phyloP scores from a whole-genome alignment of 768 basidiomycete species.

The Kwoniella mangroviensis region DNA sequence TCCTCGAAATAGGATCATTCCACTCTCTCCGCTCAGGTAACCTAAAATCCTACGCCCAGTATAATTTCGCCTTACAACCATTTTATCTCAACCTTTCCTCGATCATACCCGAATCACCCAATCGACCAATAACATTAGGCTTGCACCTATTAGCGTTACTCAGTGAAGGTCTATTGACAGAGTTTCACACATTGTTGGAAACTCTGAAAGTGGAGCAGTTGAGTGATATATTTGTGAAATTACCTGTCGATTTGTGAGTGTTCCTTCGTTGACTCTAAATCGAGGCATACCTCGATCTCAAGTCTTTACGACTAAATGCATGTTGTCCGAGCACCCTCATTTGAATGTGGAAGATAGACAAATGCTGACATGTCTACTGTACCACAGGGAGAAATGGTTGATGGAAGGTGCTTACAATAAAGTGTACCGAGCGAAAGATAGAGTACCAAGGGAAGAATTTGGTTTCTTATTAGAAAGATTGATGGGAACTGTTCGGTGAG shows the following conservation, averaged over 20 bases:
- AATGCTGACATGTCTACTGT: constrained; percentile 10
- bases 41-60: constrained; percentile 91
- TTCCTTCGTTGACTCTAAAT: too few species aligned
- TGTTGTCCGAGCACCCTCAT: too few species aligned
- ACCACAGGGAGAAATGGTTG: constrained; percentile 77
- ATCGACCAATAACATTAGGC: constrained; percentile 85
- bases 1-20: constrained; percentile 93
- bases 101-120: constrained; percentile 75
- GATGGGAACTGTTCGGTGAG: constrained; percentile 89
- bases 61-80: constrained; percentile 63
- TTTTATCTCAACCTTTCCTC: constrained; percentile 38
- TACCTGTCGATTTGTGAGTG: constrained; percentile 56
- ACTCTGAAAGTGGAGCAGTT: constrained; percentile 64
- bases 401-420: constrained; percentile 99
- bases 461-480: constrained; percentile 90
- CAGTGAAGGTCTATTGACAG: constrained; percentile 86
- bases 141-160: constrained; percentile 93
- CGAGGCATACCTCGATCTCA: too few species aligned
- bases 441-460: constrained; percentile 92
- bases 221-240: constrained; percentile 53
- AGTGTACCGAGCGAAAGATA: constrained; percentile 92
- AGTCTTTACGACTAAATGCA: too few species aligned
- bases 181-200: constrained; percentile 96
- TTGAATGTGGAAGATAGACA: background rate
- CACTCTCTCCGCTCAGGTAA: constrained; percentile 87